A percentile compares a stretch with the other conserved stretches of the same genome.
phyloP scores from a whole-genome alignment of 208 protist species.

The Blechomonas ayalai region DNA sequence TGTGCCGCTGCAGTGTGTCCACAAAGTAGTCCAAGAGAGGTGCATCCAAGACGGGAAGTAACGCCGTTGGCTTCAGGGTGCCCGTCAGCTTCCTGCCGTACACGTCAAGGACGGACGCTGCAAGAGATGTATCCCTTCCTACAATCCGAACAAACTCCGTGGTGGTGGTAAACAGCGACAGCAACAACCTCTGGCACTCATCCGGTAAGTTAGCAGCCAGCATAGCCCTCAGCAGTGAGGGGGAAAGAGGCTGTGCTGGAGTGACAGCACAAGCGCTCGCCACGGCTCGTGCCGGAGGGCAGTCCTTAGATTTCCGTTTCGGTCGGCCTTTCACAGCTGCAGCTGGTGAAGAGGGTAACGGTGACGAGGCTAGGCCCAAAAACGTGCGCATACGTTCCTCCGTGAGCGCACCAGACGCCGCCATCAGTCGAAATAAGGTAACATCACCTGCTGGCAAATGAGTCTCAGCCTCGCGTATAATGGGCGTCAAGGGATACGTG shows the following conservation, averaged over 20 bases:
- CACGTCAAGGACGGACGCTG: slow-evolving; percentile 31
- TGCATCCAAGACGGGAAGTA: slow-evolving; percentile 40
- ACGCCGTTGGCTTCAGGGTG: slow-evolving; percentile 27
- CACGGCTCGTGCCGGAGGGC: not conserved
- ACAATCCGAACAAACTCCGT: slow-evolving; percentile 42
- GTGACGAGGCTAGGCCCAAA: slow-evolving; percentile 19
- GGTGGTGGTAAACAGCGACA: slow-evolving; percentile 43
- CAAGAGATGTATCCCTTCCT: slow-evolving; percentile 35
- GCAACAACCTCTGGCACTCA: slow-evolving; percentile 38
- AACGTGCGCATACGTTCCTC: slow-evolving; percentile 27
- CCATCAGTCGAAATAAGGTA: slow-evolving; percentile 38
- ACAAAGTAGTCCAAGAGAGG: slow-evolving; percentile 49
- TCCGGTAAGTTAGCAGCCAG: slow-evolving; percentile 30
- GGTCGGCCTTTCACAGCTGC: not conserved
- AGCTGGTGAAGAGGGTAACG: not conserved
- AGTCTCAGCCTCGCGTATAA: slow-evolving; percentile 24
- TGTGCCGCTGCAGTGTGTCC: slow-evolving; percentile 32
- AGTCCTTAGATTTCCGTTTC: slow-evolving; percentile 1
- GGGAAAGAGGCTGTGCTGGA: slow-evolving; percentile 8
- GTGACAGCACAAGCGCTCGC: no score
- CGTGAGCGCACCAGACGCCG: slow-evolving; percentile 26
- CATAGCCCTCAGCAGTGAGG: slow-evolving; percentile 26
- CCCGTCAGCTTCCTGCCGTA: slow-evolving; percentile 43
- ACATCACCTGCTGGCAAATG: slow-evolving; percentile 30
- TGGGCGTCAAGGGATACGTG: slow-evolving; percentile 49